phyloP scores from a whole-genome alignment of 2,329 filamentous ascomycete species.

The Fusarium sp. region DNA sequence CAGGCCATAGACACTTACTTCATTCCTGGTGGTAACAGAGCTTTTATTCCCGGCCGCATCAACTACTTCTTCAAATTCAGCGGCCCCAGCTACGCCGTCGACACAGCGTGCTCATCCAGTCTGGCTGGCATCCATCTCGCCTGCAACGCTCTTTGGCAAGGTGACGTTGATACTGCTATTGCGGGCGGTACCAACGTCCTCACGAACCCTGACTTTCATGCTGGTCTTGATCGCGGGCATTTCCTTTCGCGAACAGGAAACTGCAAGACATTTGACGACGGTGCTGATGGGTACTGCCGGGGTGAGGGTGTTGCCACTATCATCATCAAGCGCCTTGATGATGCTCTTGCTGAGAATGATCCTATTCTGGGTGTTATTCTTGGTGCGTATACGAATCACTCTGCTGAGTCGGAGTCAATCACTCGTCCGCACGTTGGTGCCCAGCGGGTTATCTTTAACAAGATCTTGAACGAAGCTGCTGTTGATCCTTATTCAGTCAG shows the following conservation, averaged over 20 bases:
- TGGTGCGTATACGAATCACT: constrained; percentile 77
- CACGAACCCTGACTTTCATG: constrained; percentile 74
- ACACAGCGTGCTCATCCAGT: constrained; percentile 84
- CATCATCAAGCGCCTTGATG: constrained; percentile 63
- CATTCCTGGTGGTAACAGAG: constrained; percentile 59
- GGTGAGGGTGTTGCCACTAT: constrained; percentile 62
- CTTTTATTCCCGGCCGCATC: constrained; percentile 70
- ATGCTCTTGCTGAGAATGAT: constrained; percentile 69
- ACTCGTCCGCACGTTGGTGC: constrained; percentile 75
- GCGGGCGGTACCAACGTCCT: constrained; percentile 80
- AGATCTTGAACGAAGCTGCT: constrained; percentile 77
- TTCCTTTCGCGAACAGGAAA: constrained; percentile 67
- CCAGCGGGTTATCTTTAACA: constrained; percentile 72
- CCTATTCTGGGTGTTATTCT: constrained; percentile 73
- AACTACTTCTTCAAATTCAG: constrained; percentile 85
- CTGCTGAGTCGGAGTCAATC: constrained; percentile 76
- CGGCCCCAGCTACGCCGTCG: constrained; percentile 78
- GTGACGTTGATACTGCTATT: constrained; percentile 84
- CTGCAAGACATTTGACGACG: constrained; percentile 66
- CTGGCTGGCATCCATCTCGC: constrained; percentile 77
- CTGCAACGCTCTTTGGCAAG: constrained; percentile 76
- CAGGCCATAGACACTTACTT: constrained; percentile 73
- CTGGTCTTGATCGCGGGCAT: constrained; percentile 72
- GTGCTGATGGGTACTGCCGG: constrained; percentile 70
- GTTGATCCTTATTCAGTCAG: constrained; percentile 81